Evolutionary conservation across 441 rosid species (phyloP), one percentile per base, ranked within the genome.

Genomic region (Erodium trifolium): DNA sequence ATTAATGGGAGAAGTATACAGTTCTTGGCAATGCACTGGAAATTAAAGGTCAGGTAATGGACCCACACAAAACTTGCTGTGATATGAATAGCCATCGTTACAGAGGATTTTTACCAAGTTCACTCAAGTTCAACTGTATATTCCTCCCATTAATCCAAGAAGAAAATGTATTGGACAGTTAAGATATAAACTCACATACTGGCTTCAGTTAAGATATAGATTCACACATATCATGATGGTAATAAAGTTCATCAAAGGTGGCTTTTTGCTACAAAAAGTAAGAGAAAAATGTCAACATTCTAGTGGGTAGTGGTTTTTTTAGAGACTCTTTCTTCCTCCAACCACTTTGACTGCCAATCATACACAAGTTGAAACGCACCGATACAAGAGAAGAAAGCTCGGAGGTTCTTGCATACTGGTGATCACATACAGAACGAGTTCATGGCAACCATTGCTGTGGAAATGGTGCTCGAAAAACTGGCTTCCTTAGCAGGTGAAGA

Each of bases 401-500:
- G 7, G 49, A 43, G 49, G 49, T 43, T 43, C 12, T 8, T 43
- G 49, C 16, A 2, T 2, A 7, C 11, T 57, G 27, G 11, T 5
- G 63, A 43, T 43, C 49, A 43, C 12, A 43, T 17, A 6, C 27
- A 27, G 37, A 62, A 11, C 27, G 37, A 27, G 29, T 1, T 3
- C 17, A 63, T 63, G 66, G 66, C 66, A 13, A 31, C 10, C 39
- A 63, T 63, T 27, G 66, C 41, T 2, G 66, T 63, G 17, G 66
- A 63, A n/a, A 63, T 63, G 6, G 66, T 63, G 66, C 66, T 63
- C 12, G 39, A 63, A 8, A 63, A 63, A 12, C 14, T 63, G 66
- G 66, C 66, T 29, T 31, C 41, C 35, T 16, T 63, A 4, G 66
- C 66, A 63, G 41, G 2, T 3, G 18, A 63, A 63, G 66, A 63